Base-by-base conservation (phyloP, 345 rosid species). In the Hibiscus mutabilis region DNA sequence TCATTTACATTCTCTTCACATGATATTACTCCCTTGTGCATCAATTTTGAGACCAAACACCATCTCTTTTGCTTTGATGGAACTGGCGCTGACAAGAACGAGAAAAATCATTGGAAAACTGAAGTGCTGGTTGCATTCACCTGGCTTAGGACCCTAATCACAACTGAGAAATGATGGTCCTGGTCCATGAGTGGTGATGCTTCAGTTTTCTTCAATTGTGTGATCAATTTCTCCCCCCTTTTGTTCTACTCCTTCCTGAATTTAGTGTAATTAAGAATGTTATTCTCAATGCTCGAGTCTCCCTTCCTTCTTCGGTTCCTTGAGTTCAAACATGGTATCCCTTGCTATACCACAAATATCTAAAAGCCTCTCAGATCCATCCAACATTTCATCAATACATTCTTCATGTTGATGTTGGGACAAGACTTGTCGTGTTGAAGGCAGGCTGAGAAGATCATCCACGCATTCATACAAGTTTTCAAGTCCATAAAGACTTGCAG, bases 271-370 rank as follows among this genome's bases (percentile, higher is more conserved):
- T 66, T 35, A 0, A 70, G 52, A 29, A 80, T 59, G 19, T 60
- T 53, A 4, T 47, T 71, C 75, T 82, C 63, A 14, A 59, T 25
- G 18, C 37, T 59, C 5, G 80, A 71, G 58, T 79, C 82, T 19
- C 81, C 77, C 59, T 81, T 88, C 73, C 84, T 85, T 74, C 95
- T 79, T 16, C 95, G 81, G 82, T 56, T 89, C 89, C 33, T 85
- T 85, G 40, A 84, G 74, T 64, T 82, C 81, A 44, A 78, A 71
- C 77, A 87, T 68, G 56, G 79, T 70, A 68, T 93, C 92, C 29
- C 91, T 83, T 3, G 87, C 76, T 25, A 80, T 78, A 14, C 80
- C 82, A 65, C 93, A 93, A 42, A 81, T 69, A 71, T 93, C 97
- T 18, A 90, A 68, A 47, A 87, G 76, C 81, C 69, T 84, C 27